Base-by-base conservation (phyloP, 2,329 filamentous ascomycete species). In the Cladophialophora bantiana region DNA sequence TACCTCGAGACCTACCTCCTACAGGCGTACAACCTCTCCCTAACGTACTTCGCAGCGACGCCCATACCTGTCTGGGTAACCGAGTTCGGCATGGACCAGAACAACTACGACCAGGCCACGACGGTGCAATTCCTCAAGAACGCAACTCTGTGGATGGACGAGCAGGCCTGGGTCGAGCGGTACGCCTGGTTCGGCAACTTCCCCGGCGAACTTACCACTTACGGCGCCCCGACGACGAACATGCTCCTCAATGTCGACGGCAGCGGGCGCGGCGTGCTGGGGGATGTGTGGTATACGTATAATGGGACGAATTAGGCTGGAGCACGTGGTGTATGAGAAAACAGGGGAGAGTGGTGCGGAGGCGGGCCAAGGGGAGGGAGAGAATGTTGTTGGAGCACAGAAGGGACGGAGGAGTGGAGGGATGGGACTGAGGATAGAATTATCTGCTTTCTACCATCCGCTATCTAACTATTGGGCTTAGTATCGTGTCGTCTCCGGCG, bases 31-130 rank as follows among this genome's bases (percentile, higher is more conserved):
- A 61, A 68, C 7, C 10, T 59, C 26, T 48, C 38, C 9, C 26
- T 50, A 3, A 7, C 5, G 6, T 59, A 59, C 45, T 50, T 76
- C 1, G 59, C 63, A 3, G 58, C 73, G 15, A 67, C 78, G 58
- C 67, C 64, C 31, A 77, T 78, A 4, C 74, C 78, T 54, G 73
- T 82, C 68, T 83, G 80, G 80, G 68, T 83, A 50, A 80, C 80
- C 2, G 81, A 83, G 73, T 82, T 82, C 71, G 88, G 84, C 31
- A 83, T 86, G 61, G 78, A 60, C 34, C 26, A 36, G 40, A 7
- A 35, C 42, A 68, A 2, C 59, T 74, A 7, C 45, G 26, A 81
- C 31, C 75, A 82, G 70, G 76, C 82, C 68, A 76, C 76, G 1
- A 59, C 70, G 9, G 68, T 75, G 40, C 26, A 42, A 20, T 82